phyloP scores from a whole-genome alignment of 768 basidiomycete species.

The Chlorophyllum brunneum region DNA sequence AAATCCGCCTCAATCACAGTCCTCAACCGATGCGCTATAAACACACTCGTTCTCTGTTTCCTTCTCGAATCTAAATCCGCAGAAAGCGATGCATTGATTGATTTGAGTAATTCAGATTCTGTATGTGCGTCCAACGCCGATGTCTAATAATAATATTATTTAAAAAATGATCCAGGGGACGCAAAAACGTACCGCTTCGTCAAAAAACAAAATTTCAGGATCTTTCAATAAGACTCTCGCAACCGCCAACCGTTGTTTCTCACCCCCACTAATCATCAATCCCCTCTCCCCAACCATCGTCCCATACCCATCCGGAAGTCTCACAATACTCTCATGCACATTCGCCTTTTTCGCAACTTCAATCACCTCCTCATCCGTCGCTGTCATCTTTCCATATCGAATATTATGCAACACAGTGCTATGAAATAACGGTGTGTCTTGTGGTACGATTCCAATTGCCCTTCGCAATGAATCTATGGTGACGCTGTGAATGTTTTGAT shows the following conservation, averaged over 20 bases:
- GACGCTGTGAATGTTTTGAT: constrained; percentile 76
- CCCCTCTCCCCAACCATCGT: constrained; percentile 97
- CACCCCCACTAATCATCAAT: constrained; percentile 97
- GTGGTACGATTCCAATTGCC: constrained; percentile 90
- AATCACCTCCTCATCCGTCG: constrained; percentile 85
- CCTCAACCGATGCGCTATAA: constrained; percentile 91
- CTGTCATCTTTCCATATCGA: constrained; percentile 84
- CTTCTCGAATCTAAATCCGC: constrained; percentile 25
- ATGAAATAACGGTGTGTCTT: constrained; percentile 98
- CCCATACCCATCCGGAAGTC: constrained; percentile 79
- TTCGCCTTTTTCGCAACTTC: constrained; percentile 84
- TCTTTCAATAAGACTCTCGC: constrained; percentile 92
- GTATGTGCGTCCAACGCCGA: constrained; percentile 95
- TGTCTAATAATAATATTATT: constrained; percentile 48
- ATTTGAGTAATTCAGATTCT: constrained; percentile 91
- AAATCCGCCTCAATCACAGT: constrained; percentile 92
- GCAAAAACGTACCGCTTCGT: constrained; percentile 83
- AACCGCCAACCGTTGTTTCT: constrained; percentile 96
- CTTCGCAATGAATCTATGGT: constrained; percentile 69
- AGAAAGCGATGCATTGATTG: constrained; percentile 79
- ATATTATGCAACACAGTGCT: constrained; percentile 94
- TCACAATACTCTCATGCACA: constrained; percentile 75
- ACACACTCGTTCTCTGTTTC: constrained; percentile 86
- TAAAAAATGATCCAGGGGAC: constrained; percentile 3
- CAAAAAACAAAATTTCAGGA: constrained; percentile 95